phyloP scores from a whole-genome alignment of 768 basidiomycete genomes.

The Amanita subjunquillea region DNA sequence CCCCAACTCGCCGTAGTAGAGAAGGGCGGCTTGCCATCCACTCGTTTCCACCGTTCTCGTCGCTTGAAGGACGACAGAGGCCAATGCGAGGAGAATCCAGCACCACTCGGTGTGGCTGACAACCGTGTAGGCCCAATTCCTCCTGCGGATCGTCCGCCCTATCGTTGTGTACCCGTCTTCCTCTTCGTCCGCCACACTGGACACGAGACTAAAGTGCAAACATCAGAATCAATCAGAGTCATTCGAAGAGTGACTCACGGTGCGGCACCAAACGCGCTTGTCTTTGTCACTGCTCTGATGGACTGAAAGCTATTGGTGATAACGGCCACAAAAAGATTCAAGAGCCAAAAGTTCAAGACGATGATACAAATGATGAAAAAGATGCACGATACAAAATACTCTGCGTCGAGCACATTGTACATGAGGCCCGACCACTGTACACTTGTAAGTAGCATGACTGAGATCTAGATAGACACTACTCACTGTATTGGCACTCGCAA shows the following conservation, averaged over 20 bases:
- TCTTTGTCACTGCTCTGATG: conserved; percentile 77
- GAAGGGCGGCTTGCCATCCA: conserved; percentile 29
- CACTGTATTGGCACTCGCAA: conserved; percentile 73
- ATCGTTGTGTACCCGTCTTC: conserved; percentile 51
- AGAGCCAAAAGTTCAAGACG: conserved; percentile 88
- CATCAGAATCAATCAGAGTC: not conserved
- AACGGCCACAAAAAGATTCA: conserved; percentile 92
- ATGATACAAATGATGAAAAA: conserved; percentile 83
- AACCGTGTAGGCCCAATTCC: conserved; percentile 41
- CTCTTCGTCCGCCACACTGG: conserved; percentile 35
- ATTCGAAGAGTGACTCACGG: conserved; percentile 33
- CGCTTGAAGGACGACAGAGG: conserved; percentile 64
- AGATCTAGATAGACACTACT: conserved; percentile 15
- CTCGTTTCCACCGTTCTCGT: conserved; percentile 46
- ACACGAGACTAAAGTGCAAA: conserved; percentile 16
- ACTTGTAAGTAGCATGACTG: not conserved
- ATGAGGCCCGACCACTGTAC: conserved; percentile 68
- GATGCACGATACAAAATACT: conserved; percentile 79
- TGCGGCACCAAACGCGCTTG: conserved; percentile 86
- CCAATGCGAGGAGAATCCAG: conserved; percentile 70
- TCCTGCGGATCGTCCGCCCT: conserved; percentile 24
- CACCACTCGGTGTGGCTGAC: conserved; percentile 54
- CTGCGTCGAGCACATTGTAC: conserved; percentile 84
- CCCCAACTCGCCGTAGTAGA: conserved; percentile 60
- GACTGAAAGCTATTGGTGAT: conserved; percentile 89